Conservation (phyloP, 495 filamentous ascomycete genomes). For the Pyronema domesticum region DNA sequence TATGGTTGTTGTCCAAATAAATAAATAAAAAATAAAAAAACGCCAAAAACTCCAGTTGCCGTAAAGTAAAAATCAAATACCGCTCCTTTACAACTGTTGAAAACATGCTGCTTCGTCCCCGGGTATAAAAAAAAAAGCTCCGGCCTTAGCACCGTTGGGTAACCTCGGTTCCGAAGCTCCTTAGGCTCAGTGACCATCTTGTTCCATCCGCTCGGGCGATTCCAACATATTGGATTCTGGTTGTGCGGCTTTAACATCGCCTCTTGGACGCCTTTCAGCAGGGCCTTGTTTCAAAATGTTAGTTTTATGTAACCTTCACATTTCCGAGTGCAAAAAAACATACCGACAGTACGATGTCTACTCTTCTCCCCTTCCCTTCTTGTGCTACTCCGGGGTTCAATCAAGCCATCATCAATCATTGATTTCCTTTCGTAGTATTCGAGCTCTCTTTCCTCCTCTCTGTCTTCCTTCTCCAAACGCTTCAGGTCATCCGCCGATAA, state of each 20-base stretch:
- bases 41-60: constrained; percentile 1
- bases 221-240: constrained; percentile 11
- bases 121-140: no score
- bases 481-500: constrained; percentile 63
- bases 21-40: neutral
- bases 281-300: constrained; percentile 12
- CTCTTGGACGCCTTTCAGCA: constrained; percentile 17
- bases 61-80: neutral
- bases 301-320: neutral
- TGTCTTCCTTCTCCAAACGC: constrained; percentile 74
- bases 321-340: constrained; percentile 1
- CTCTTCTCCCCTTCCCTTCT: constrained; percentile 11
- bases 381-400: neutral
- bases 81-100: constrained; percentile 4
- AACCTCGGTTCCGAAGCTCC: neutral
- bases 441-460: constrained; percentile 73
- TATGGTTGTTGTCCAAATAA: neutral
- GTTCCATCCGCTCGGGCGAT: constrained; percentile 19
- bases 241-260: constrained; percentile 9
- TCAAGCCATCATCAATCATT: constrained; percentile 9
- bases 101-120: neutral
- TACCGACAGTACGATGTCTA: constrained; percentile 18
- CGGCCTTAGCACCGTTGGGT: no score
- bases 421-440: constrained; percentile 5
- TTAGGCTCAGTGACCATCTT: constrained; percentile 17